These are phyloP conservation scores for Coemansia sp. DNA, from an alignment of 192 early-diverging fungal genomes.

Conservation along the genomic window DNA sequence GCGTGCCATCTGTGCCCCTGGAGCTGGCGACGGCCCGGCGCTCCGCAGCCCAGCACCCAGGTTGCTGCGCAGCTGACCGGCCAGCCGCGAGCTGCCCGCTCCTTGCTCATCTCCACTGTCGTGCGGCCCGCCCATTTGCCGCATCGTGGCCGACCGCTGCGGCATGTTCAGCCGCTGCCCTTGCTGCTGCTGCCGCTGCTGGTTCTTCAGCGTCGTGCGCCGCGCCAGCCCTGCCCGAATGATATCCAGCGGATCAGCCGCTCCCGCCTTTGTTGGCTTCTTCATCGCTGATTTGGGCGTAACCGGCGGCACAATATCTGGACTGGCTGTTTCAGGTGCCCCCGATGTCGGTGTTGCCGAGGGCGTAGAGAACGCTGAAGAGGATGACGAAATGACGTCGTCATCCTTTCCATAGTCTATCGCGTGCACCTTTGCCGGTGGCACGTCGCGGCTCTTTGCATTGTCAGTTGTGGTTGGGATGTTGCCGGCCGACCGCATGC, in stretches of 20 bases:
- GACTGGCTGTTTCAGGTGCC: neutral
- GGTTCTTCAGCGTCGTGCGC: constrained; percentile 51
- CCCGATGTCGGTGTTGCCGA: constrained; percentile 17
- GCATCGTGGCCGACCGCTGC: constrained; percentile 44
- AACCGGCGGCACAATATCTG: constrained; percentile 2
- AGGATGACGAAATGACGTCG: constrained; percentile 4
- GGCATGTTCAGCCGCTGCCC: constrained; percentile 10
- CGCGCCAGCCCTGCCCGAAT: constrained; percentile 49
- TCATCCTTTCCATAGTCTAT: constrained; percentile 8
- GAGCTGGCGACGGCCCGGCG: constrained; percentile 4
- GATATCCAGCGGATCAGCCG: constrained; percentile 52
- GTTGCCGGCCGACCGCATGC: constrained; percentile 15
- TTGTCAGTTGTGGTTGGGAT: neutral
- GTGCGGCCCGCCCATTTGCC: constrained; percentile 10
- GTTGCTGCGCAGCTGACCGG: constrained; percentile 24
- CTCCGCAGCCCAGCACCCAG: constrained; percentile 9
- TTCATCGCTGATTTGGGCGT: constrained; percentile 35
- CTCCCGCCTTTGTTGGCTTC: constrained; percentile 22
- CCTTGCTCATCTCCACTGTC: neutral
- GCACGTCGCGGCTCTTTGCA: constrained; percentile 5
- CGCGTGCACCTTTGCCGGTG: neutral
- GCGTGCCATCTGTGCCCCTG: constrained; percentile 34
- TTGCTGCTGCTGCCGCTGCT: constrained; percentile 27
- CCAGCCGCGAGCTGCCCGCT: constrained; percentile 11
- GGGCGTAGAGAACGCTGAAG: constrained; percentile 14